A percentile compares a stretch with the other conserved stretches of the same genome.
Conservation (phyloP, 1,284 basidiomycete genomes). For the Boletus sp. region DNA sequence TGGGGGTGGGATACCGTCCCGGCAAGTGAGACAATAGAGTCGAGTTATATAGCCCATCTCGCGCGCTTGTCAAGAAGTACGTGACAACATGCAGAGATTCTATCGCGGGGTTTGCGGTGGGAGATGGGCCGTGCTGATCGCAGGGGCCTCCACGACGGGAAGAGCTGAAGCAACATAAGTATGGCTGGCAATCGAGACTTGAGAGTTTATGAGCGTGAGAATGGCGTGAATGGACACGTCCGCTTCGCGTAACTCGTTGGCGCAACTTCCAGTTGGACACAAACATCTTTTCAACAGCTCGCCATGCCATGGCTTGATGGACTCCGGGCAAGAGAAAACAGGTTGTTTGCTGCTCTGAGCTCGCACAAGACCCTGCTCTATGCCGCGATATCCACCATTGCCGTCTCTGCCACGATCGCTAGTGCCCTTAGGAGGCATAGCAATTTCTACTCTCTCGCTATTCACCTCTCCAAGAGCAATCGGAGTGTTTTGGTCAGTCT, state of each 20-base stretch:
- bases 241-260: not conserved
- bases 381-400: conserved; percentile 61
- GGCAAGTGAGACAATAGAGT: no score
- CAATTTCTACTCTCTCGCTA: conserved; percentile 93
- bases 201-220: conserved; percentile 17
- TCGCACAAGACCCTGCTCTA: conserved; percentile 70
- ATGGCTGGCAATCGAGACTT: no score
- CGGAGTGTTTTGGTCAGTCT: conserved; percentile 77
- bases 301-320: conserved; percentile 33
- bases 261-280: not conserved
- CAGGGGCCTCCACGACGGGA: no score
- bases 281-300: not conserved
- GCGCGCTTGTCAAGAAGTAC: no score
- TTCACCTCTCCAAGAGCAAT: conserved; percentile 90
- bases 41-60: no score
- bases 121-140: no score
- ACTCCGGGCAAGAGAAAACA: conserved; percentile 39
- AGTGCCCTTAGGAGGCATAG: conserved; percentile 81
- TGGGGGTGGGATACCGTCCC: no score
- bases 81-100: no score
- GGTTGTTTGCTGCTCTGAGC: conserved; percentile 47
- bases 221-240: conserved; percentile 15
- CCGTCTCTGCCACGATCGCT: conserved; percentile 67
- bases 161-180: no score
- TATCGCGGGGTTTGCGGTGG: no score